Conservation (phyloP, 371 early-diverging fungal genomes). For the Vairimorpha ceranae region DNA sequence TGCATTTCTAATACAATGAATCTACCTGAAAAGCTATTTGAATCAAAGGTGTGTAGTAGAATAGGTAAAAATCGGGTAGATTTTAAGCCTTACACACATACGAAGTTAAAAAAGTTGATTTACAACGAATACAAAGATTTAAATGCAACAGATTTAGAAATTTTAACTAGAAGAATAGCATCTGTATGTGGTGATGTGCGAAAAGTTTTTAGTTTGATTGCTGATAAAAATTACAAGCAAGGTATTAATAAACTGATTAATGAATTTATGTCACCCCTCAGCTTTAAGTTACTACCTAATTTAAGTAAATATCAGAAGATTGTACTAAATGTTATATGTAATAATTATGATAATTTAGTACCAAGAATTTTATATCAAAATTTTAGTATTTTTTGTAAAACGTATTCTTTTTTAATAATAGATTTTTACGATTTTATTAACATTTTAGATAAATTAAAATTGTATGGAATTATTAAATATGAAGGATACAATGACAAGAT, state of each 20-base stretch:
- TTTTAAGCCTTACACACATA: slow-evolving; percentile 54
- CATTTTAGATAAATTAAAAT: slow-evolving; percentile 30
- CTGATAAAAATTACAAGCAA: not conserved
- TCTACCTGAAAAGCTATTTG: slow-evolving; percentile 80
- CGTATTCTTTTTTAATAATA: slow-evolving; percentile 17
- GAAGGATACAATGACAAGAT: slow-evolving; percentile 43
- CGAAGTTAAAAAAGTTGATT: slow-evolving; percentile 34
- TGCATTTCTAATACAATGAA: slow-evolving; percentile 97
- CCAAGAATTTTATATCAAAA: slow-evolving; percentile 28
- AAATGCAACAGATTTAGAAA: slow-evolving; percentile 65
- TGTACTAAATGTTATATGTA: slow-evolving; percentile 19
- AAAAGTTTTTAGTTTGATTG: slow-evolving; percentile 65
- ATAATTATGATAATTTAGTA: slow-evolving; percentile 10
- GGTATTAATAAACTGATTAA: not conserved
- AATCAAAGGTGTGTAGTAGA: slow-evolving; percentile 81
- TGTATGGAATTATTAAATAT: slow-evolving; percentile 36
- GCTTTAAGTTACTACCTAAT: not conserved
- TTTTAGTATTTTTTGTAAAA: slow-evolving; percentile 27
- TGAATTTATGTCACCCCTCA: not conserved
- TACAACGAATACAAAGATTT: not conserved
- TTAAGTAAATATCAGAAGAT: slow-evolving; percentile 44
- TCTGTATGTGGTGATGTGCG: slow-evolving; percentile 91
- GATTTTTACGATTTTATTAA: slow-evolving; percentile 52
- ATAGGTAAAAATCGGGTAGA: slow-evolving; percentile 67
- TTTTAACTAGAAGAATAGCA: slow-evolving; percentile 82